phyloP scores from a whole-genome alignment of 2,329 filamentous ascomycete genomes.

The Phoma sp. region DNA sequence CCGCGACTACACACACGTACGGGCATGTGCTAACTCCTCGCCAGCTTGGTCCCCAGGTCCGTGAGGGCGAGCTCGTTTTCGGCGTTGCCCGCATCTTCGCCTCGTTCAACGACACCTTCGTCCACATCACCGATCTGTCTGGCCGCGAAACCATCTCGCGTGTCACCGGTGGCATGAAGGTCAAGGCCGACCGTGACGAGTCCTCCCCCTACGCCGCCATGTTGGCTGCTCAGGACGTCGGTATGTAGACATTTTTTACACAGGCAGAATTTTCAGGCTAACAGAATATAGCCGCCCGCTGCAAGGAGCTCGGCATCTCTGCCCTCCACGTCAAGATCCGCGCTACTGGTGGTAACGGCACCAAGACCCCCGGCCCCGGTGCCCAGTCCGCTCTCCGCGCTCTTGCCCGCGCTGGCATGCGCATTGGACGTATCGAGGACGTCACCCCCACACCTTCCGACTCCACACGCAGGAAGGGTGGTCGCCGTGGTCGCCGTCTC shows the following conservation, averaged over 20 bases:
- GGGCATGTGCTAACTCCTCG: not conserved
- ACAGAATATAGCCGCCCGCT: constrained; percentile 71
- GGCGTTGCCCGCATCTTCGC: constrained; percentile 98
- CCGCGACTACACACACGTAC: not conserved
- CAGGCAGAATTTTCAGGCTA: not conserved
- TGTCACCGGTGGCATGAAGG: constrained; percentile 99
- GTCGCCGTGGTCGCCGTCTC: constrained; percentile 99
- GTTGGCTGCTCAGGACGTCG: constrained; percentile 94
- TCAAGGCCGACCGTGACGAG: constrained; percentile 95
- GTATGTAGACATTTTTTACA: constrained; percentile 27
- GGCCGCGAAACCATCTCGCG: constrained; percentile 99
- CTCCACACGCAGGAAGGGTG: constrained; percentile 99
- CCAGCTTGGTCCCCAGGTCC: constrained; percentile 86
- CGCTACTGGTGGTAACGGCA: constrained; percentile 99
- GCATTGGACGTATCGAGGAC: constrained; percentile 99
- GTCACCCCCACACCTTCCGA: constrained; percentile 99
- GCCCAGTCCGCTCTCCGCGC: constrained; percentile 99
- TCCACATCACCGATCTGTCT: constrained; percentile 98
- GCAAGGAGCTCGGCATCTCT: constrained; percentile 85
- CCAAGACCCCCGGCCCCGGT: constrained; percentile 99
- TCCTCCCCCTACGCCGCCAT: constrained; percentile 99
- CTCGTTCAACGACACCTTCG: constrained; percentile 70
- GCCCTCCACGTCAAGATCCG: constrained; percentile 99
- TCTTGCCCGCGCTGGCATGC: constrained; percentile 98
- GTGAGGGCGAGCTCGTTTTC: constrained; percentile 97